Base-by-base conservation (phyloP, 352 stramenopile species). In the Peronospora belbahrii region DNA sequence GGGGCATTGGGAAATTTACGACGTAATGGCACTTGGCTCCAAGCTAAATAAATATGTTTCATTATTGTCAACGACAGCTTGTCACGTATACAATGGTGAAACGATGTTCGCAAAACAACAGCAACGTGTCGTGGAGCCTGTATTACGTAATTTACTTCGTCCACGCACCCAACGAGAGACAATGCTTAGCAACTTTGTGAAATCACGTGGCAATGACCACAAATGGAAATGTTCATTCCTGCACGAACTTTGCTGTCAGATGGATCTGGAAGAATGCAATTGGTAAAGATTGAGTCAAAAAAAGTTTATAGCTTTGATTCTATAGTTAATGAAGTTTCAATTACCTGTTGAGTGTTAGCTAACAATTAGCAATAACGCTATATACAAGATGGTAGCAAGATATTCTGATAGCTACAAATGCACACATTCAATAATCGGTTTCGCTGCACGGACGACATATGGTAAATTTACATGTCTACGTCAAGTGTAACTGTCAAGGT, bases 151-250 rank as follows among this genome's bases (percentile, higher is more conserved):
- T 11, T 50, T 77, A 1, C 47, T 76, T 19, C 2, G 19, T 23
- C 40, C 24, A 4, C 11, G 63, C 7, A 3, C 2, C 0, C 25
- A 59, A 18, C 60, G 56, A 47, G 57, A 72, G 30, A 9, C 18
- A 4, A 53, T 28, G 1, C 23, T 72, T n/a, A 52, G 42, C 18
- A 55, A 59, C 23, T 74, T 72, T 41, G 48, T 74, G 2, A 45
- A 34, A 13, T 62, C 47, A 2, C 53, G 62, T 17, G 59, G 63
- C 2, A 58, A 60, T 8, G 30, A 39, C 6, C 51, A 74, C 45
- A 55, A 59, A 14, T 83, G 65, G 67, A 51, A 46, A 8, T 52
- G 50, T 23, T 79, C 67, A 31, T 59, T 66, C 18, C 41, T 83
- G 30, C 62, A 74, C 31, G 39, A 71, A 14, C 48, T 78, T 9